Percentiles rank a stretch among this genome's conserved stretches.
Evolutionary conservation across 2,329 filamentous ascomycete genomes (phyloP).

Genomic region (Aureobasidium sp.): DNA sequence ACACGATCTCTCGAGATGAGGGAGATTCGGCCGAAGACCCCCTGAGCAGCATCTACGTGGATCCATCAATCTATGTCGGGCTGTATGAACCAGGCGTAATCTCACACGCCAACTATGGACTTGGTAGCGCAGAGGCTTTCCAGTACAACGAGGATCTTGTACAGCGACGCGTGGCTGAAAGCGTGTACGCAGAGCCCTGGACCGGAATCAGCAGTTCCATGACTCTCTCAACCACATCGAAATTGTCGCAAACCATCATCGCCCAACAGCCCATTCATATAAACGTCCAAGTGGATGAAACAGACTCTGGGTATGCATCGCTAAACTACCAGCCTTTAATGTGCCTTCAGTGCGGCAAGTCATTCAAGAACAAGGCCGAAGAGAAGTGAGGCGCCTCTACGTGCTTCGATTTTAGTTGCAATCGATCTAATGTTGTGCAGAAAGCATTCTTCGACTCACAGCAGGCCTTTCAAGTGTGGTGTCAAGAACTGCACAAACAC

Average conservation of each 20-base stretch:
- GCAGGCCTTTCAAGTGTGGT: conserved; percentile 59
- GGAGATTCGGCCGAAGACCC: conserved; percentile 3
- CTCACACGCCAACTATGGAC: neutral
- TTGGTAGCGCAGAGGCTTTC: neutral
- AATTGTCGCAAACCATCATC: neutral
- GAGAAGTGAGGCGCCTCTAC: conserved; percentile 7
- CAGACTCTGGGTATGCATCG: conserved; percentile 10
- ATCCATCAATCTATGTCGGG: neutral
- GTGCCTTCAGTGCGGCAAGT: conserved; percentile 1
- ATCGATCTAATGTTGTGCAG: conserved; percentile 38
- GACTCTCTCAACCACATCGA: neutral
- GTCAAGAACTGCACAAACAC: conserved; percentile 47
- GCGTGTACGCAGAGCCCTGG: conserved; percentile 5
- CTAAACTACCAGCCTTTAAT: neutral
- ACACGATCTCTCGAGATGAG: neutral
- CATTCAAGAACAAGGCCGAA: conserved; percentile 16
- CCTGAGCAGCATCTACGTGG: neutral
- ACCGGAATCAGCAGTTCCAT: neutral
- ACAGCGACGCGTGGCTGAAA: conserved; percentile 7
- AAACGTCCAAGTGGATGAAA: neutral
- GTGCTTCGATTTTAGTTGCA: neutral
- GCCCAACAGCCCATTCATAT: neutral
- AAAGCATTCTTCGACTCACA: conserved; percentile 67
- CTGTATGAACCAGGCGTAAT: neutral
- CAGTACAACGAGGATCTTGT: conserved; percentile 11